Conservation (phyloP, 192 early-diverging fungal species). For the Podila epicladia region DNA sequence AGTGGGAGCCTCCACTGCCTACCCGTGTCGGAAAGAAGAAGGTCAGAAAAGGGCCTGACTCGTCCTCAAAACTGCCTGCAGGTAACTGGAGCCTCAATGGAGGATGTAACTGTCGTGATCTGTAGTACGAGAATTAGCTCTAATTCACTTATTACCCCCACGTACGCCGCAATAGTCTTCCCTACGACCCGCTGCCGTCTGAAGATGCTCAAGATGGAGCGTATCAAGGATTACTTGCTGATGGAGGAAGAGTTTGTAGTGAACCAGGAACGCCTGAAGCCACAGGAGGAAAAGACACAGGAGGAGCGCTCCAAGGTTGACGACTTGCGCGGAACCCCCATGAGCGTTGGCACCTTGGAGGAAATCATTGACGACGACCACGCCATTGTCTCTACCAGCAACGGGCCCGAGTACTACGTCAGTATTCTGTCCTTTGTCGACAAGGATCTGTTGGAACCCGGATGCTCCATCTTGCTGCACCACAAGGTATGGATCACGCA, state of each 20-base stretch:
- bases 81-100: slow-evolving; percentile 56
- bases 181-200: slow-evolving; percentile 97
- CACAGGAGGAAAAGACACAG: slow-evolving; percentile 92
- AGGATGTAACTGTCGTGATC: neutral
- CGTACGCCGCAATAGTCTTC: slow-evolving; percentile 71
- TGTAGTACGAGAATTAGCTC: too few relatives aligned
- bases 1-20: slow-evolving; percentile 98
- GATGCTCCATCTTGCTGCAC: slow-evolving; percentile 94
- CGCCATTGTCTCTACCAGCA: slow-evolving; percentile 93
- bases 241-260: slow-evolving; percentile 99
- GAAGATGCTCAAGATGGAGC: slow-evolving; percentile 96
- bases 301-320: slow-evolving; percentile 96
- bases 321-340: slow-evolving; percentile 95
- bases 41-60: slow-evolving; percentile 88
- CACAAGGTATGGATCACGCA: slow-evolving; percentile 69
- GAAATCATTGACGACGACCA: slow-evolving; percentile 99
- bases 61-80: slow-evolving; percentile 89
- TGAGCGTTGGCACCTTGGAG: slow-evolving; percentile 95
- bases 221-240: slow-evolving; percentile 98
- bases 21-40: slow-evolving; percentile 99
- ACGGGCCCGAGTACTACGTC: slow-evolving; percentile 98
- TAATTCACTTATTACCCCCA: neutral
- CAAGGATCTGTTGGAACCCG: slow-evolving; percentile 98
- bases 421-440: slow-evolving; percentile 98
- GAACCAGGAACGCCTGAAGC: slow-evolving; percentile 98